These are phyloP conservation scores for Rosellinia necatrix DNA, from an alignment of 2,329 filamentous ascomycete genomes.

Conservation along the genomic window DNA sequence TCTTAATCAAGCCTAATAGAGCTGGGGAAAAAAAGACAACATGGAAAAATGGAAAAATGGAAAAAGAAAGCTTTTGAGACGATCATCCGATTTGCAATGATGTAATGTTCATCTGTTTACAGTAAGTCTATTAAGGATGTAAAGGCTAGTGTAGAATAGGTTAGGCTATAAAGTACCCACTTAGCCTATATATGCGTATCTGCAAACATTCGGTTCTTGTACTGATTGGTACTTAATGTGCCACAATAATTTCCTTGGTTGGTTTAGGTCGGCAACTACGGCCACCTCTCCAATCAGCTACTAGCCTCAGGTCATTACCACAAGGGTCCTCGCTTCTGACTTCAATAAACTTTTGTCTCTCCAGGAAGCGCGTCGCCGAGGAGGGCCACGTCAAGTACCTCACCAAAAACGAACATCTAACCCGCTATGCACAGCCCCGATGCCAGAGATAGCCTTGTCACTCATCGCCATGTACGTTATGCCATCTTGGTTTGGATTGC, in stretches of 20 bases:
- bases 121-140: too few relatives aligned
- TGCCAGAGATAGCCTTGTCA: constrained; percentile 4
- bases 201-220: not conserved
- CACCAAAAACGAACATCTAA: not conserved
- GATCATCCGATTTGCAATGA: too few relatives aligned
- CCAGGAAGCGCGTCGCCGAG: constrained; percentile 24
- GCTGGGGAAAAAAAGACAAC: too few relatives aligned
- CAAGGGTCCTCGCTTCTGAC: constrained; percentile 8
- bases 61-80: too few relatives aligned
- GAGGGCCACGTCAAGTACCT: constrained; percentile 15
- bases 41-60: too few relatives aligned
- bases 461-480: constrained; percentile 8
- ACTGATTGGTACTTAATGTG: not conserved
- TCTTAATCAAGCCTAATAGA: too few relatives aligned
- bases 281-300: constrained; percentile 7
- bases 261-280: not conserved
- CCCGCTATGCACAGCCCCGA: not conserved
- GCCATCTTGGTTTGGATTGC: not conserved
- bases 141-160: too few relatives aligned
- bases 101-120: too few relatives aligned
- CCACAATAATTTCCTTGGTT: constrained; percentile 8
- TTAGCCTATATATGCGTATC: too few relatives aligned
- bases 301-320: constrained; percentile 16
- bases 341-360: constrained; percentile 6
- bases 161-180: not conserved